Base-by-base conservation (phyloP, 768 basidiomycete species). In the Leccinum subgranulosum region DNA sequence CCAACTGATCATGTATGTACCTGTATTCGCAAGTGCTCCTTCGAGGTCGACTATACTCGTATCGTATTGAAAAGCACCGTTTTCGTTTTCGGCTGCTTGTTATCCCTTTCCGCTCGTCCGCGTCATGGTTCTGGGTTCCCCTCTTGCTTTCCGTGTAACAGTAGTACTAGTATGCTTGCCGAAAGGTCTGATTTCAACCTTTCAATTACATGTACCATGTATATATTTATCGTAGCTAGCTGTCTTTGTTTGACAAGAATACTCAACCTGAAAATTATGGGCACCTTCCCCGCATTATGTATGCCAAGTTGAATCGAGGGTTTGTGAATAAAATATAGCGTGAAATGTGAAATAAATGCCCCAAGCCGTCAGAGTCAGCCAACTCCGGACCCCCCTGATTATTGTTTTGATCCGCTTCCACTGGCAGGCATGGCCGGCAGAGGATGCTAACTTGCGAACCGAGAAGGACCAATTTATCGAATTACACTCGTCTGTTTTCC, bases 1-100 rank as follows among this genome's bases (percentile, higher is more conserved):
- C 54, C n/a, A 51, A 43, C 25, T 66, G 58, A 59, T 55, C 10
- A 39, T 39, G 4, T 39, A 4, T 39, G 36, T 39, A 6, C 9
- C n/a, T 39, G 4, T n/a, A 3, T 39, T 39, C 17, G 39, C 7
- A 39, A 39, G 8, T 39, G 39, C 39, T 39, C n/a, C n/a, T n/a
- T 39, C 9, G 39, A n/a, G 39, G 15, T 41, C n/a, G 19, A 45
- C n/a, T 21, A 45, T 45, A 6, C 21, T 21, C 21, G 0, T 19
- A 12, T 3, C 39, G 8, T 41, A 41, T 19, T 17, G 3, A 3
- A 41, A 34, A 34, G 14, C 7, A 10, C 7, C 43, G 19, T 43
- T 11, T 21, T 45, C 43, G 6, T 21, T 45, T 8, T 8, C 14
- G 19, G 21, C 6, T 57, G 12, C 25, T 28, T 31, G 14, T 23